Evolutionary conservation across 148 eudicot genomes (phyloP), one percentile per base, ranked within the genome.

Genomic region (Arctostaphylos glauca): DNA sequence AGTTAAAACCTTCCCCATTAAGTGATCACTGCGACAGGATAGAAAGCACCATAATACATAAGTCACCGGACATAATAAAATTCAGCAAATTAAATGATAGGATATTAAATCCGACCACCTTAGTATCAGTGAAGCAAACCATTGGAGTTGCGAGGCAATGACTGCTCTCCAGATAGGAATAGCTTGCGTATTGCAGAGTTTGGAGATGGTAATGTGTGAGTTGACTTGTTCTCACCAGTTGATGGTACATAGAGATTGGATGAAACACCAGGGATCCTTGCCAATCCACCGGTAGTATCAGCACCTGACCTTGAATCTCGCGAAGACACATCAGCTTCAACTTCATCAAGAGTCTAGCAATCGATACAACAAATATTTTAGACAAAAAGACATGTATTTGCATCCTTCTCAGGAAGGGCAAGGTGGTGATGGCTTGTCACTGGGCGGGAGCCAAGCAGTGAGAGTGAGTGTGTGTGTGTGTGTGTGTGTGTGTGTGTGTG

Each of bases 311-410:
- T 47, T 59, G 73, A n/a, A 62, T 70, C 71, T 55, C 49, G 73
- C 0, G 81, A 60, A 79, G 31, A 59, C 41, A 62, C 81, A 46
- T 79, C 81, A 60, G 71, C 72, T 62, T 79, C 81, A 79, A 79
- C 73, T n/a, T 60, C 81, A 23, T 79, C 81, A 79, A 79, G 73
- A 60, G 81, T 79, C 81, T 79, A 62, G 38, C 67, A 62, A 79
- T 23, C 21, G 48, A 38, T 47, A 44, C 19, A 46, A 44, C 41
- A n/a, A 21, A 9, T 23, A 23, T 23, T 50, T 64, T 74, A 50
- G 41, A 74, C 38, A 49, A 74, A 74, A 47, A 48, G 38, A 47
- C 1, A 49, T 19, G 52, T 44, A 25, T 12, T 21, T 50, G 79
- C 79, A 52, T 76, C 31, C 14, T 21, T 14, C 19, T 52, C 19